Percentiles rank a stretch among this genome's conserved stretches.
These are phyloP conservation scores for Citrus cavaleriei DNA, from an alignment of 345 rosid species.

Conservation along the genomic window DNA sequence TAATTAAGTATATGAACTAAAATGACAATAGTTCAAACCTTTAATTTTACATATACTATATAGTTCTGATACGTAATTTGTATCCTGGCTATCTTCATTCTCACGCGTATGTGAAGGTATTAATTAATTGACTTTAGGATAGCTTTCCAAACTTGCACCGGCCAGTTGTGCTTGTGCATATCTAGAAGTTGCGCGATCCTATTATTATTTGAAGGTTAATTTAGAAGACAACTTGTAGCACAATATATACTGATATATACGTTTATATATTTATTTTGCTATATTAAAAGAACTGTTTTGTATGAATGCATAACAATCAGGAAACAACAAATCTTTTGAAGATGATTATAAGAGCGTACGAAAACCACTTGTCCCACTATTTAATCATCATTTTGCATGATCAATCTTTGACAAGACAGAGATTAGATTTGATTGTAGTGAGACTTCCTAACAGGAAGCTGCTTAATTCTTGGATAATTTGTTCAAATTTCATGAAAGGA, in stretches of 20 bases:
- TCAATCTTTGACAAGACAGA: slow-evolving; percentile 27
- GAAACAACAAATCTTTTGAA: slow-evolving; percentile 1
- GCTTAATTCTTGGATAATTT: background rate
- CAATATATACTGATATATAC: background rate
- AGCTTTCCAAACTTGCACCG: background rate
- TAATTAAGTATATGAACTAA: too few species aligned
- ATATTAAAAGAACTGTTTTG: background rate
- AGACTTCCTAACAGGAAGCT: slow-evolving; percentile 9
- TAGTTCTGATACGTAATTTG: too few species aligned
- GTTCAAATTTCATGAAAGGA: background rate
- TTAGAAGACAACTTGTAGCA: background rate
- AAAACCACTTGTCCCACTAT: background rate
- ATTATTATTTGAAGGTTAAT: background rate
- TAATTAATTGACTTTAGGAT: background rate
- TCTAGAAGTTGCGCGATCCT: background rate
- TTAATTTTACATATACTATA: too few species aligned
- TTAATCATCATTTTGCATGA: background rate
- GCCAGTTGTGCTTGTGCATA: slow-evolving; percentile 3
- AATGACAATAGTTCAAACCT: too few species aligned
- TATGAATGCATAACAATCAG: background rate
- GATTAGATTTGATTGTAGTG: slow-evolving; percentile 20
- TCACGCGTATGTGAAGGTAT: too few species aligned
- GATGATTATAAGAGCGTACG: background rate
- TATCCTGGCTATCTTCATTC: too few species aligned
- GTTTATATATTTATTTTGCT: background rate